Evolutionary conservation across 2,329 filamentous ascomycete species (phyloP).

Genomic region (Colletotrichum chrysophilum): DNA sequence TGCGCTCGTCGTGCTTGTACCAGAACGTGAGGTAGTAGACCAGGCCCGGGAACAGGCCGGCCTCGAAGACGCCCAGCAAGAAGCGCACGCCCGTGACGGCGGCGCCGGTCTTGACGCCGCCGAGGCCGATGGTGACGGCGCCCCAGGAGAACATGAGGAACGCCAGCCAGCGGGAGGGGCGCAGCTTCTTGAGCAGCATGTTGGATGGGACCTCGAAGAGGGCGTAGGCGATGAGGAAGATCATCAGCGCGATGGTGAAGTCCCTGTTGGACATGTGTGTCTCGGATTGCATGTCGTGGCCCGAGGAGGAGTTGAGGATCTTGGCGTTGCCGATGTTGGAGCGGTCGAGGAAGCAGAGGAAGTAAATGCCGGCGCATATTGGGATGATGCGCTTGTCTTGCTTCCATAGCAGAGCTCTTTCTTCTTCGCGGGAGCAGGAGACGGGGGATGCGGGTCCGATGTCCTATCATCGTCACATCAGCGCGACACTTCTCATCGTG

Average conservation of each 20-base stretch:
- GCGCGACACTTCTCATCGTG: neutral
- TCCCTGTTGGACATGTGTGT: constrained; percentile 66
- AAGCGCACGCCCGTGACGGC: constrained; percentile 44
- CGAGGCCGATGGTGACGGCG: constrained; percentile 41
- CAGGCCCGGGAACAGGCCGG: constrained; percentile 46
- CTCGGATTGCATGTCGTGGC: constrained; percentile 66
- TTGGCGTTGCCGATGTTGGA: constrained; percentile 75
- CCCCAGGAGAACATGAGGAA: constrained; percentile 44
- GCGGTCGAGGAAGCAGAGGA: constrained; percentile 71
- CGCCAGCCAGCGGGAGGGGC: constrained; percentile 39
- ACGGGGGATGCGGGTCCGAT: neutral
- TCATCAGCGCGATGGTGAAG: constrained; percentile 63
- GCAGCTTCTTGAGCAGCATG: constrained; percentile 39
- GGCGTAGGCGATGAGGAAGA: constrained; percentile 58
- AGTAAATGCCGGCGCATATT: constrained; percentile 66
- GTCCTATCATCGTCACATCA: neutral
- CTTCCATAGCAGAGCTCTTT: constrained; percentile 54
- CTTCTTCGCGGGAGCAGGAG: constrained; percentile 20
- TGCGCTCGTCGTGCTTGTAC: constrained; percentile 52
- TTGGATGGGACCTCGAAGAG: constrained; percentile 46
- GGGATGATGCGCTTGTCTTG: constrained; percentile 70
- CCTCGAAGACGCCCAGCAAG: constrained; percentile 46
- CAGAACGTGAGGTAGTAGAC: constrained; percentile 47
- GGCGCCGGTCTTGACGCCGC: constrained; percentile 39
- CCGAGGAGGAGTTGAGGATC: constrained; percentile 65